Evolutionary conservation across 2,329 filamentous ascomycete genomes (phyloP).

Genomic region (Aspergillus udagawae): DNA sequence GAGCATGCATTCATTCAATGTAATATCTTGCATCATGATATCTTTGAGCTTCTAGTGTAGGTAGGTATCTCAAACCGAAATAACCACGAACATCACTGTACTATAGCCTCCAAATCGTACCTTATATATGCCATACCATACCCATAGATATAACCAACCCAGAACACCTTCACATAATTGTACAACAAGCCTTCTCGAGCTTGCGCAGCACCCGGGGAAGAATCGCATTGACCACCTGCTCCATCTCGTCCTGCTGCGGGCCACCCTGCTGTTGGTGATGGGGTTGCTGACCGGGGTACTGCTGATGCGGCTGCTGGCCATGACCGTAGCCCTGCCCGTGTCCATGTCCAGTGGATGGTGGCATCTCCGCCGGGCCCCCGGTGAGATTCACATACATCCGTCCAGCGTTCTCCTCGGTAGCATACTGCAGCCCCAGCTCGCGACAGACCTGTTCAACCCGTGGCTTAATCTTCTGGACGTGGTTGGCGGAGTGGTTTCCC

Average conservation of each 20-base stretch:
- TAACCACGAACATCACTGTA: neutral
- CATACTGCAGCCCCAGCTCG: constrained; percentile 76
- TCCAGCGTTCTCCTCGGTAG: constrained; percentile 84
- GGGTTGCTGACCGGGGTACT: constrained; percentile 40
- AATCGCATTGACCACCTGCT: constrained; percentile 58
- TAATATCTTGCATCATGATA: neutral
- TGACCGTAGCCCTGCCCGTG: constrained; percentile 41
- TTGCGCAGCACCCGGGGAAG: constrained; percentile 60
- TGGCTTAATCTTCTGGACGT: constrained; percentile 95
- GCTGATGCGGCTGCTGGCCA: constrained; percentile 28
- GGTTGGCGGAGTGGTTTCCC: constrained; percentile 77
- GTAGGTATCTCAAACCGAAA: neutral
- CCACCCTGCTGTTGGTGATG: constrained; percentile 40
- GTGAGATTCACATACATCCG: constrained; percentile 83
- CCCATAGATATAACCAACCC: neutral
- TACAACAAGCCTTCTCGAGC: constrained; percentile 66
- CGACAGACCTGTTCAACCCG: constrained; percentile 81
- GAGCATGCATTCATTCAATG: neutral
- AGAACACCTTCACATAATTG: constrained; percentile 60
- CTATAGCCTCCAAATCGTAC: constrained; percentile 1
- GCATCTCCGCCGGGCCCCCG: constrained; percentile 60
- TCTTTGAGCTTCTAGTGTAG: neutral
- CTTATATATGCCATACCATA: constrained; percentile 1
- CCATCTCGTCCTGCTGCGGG: constrained; percentile 54
- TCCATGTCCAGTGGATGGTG: constrained; percentile 35